A percentile compares a stretch with the other conserved stretches of the same genome.
Conservation (phyloP, 2,329 filamentous ascomycete species). For the Penicillium italicum region DNA sequence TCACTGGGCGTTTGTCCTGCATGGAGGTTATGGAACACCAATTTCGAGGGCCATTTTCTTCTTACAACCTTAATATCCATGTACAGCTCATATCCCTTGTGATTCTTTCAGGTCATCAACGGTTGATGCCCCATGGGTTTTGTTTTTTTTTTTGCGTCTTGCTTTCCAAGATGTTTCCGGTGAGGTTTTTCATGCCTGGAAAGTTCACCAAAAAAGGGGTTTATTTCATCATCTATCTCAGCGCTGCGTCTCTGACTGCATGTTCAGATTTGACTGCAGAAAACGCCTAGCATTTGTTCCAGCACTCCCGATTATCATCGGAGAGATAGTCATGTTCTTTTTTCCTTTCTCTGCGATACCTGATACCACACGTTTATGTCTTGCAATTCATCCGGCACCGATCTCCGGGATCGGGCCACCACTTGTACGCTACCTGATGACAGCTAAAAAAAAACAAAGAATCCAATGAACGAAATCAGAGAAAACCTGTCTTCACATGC, state of each 20-base stretch:
- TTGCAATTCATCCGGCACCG: conserved; percentile 3
- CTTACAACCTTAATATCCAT: conserved; percentile 31
- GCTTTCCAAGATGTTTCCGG: conserved; percentile 4
- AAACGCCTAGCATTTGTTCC: conserved; percentile 17
- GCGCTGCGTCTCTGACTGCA: conserved; percentile 16
- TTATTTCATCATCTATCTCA: conserved; percentile 14
- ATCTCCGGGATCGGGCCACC: conserved; percentile 2
- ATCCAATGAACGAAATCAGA: conserved; percentile 10
- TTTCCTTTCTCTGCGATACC: conserved; percentile 23
- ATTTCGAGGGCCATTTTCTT: conserved; percentile 13
- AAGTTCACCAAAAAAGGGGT: conserved; percentile 16
- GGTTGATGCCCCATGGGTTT: conserved; percentile 20
- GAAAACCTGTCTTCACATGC: conserved; percentile 2
- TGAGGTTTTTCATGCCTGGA: conserved; percentile 1
- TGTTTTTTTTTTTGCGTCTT: conserved; percentile 2
- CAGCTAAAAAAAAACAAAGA: conserved; percentile 8
- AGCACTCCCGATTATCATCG: conserved; percentile 4
- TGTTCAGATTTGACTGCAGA: conserved; percentile 11
- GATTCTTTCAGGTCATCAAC: conserved; percentile 15
- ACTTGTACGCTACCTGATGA: conserved; percentile 23
- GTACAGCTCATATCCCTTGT: conserved; percentile 30
- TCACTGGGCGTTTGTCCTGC: conserved; percentile 30
- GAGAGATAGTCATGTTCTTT: conserved; percentile 5
- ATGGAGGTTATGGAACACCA: conserved; percentile 22
- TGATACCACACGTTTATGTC: conserved; percentile 28